These are phyloP conservation scores for Barnettozyma botsteinii DNA, from an alignment of 805 yeast genomes.

Conservation along the genomic window DNA sequence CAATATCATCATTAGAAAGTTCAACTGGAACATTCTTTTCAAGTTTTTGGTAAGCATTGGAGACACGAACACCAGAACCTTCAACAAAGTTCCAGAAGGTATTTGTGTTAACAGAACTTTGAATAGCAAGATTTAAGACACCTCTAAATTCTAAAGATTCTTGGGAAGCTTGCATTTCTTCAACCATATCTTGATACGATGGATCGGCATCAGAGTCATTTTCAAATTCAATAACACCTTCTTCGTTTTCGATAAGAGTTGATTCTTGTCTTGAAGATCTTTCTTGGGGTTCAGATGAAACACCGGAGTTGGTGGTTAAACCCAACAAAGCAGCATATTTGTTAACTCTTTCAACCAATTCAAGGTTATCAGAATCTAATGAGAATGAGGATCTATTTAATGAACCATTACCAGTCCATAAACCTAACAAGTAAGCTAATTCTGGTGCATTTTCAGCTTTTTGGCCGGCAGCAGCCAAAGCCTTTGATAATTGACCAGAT, in stretches of 20 bases:
- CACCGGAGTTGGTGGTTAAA: slow-evolving; percentile 9
- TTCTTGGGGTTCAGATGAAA: neutral
- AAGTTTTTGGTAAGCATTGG: slow-evolving; percentile 10
- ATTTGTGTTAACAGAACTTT: slow-evolving; percentile 15
- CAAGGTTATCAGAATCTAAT: slow-evolving; percentile 26
- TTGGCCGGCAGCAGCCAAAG: slow-evolving; percentile 22
- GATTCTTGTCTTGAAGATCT: neutral
- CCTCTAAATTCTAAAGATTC: no score
- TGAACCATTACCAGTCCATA: slow-evolving; percentile 35
- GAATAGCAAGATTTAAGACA: neutral
- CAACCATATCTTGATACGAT: neutral
- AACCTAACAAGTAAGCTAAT: slow-evolving; percentile 37
- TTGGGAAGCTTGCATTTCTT: neutral
- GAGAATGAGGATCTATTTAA: slow-evolving; percentile 26
- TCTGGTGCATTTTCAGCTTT: slow-evolving; percentile 20
- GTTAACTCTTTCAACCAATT: slow-evolving; percentile 23
- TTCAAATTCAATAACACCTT: neutral
- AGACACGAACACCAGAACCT: slow-evolving; percentile 18
- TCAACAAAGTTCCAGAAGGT: slow-evolving; percentile 28
- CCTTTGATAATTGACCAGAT: slow-evolving; percentile 27
- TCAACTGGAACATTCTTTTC: slow-evolving; percentile 31
- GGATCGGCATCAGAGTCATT: neutral
- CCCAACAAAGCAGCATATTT: slow-evolving; percentile 17
- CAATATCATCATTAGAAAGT: slow-evolving; percentile 31
- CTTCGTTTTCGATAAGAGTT: neutral